Percentiles rank a stretch among this genome's conserved stretches.
Evolutionary conservation across 192 early-diverging fungal genomes (phyloP).

Genomic region (Linnemannia schmuckeri): DNA sequence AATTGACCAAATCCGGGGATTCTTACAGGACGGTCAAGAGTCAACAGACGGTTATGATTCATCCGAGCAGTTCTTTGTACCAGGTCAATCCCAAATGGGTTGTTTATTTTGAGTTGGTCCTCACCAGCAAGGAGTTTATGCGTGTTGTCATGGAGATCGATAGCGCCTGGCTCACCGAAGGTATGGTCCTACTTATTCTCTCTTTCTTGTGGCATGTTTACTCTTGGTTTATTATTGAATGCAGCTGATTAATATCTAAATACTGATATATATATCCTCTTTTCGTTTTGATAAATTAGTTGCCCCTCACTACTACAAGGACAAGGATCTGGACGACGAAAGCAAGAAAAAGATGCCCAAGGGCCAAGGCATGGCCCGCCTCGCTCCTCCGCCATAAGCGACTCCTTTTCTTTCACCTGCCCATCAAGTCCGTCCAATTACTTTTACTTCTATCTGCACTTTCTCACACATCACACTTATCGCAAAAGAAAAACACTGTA

Average conservation of each 20-base stretch:
- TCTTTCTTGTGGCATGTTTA: neutral
- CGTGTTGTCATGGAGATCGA: conserved; percentile 94
- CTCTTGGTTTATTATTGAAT: neutral
- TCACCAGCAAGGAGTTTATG: conserved; percentile 97
- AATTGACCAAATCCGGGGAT: conserved; percentile 88
- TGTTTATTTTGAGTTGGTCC: conserved; percentile 92
- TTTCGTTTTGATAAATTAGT: conserved; percentile 55
- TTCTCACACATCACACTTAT: neutral
- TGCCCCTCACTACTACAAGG: conserved; percentile 85
- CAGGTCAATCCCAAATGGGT: conserved; percentile 89
- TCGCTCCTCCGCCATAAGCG: conserved; percentile 25
- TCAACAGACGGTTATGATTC: conserved; percentile 90
- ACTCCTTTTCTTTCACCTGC: no score
- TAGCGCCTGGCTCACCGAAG: conserved; percentile 86
- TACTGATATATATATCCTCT: neutral
- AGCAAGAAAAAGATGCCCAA: conserved; percentile 70
- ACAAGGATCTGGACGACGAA: conserved; percentile 71
- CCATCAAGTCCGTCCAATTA: neutral
- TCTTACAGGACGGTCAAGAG: conserved; percentile 91
- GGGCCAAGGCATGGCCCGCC: conserved; percentile 46
- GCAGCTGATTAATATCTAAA: neutral
- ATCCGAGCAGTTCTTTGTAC: conserved; percentile 88
- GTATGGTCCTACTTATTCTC: conserved; percentile 33
- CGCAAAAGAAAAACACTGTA: no score
- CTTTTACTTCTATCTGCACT: neutral